Base-by-base conservation (phyloP, 352 stramenopile species). In the Pythium monospermum region DNA sequence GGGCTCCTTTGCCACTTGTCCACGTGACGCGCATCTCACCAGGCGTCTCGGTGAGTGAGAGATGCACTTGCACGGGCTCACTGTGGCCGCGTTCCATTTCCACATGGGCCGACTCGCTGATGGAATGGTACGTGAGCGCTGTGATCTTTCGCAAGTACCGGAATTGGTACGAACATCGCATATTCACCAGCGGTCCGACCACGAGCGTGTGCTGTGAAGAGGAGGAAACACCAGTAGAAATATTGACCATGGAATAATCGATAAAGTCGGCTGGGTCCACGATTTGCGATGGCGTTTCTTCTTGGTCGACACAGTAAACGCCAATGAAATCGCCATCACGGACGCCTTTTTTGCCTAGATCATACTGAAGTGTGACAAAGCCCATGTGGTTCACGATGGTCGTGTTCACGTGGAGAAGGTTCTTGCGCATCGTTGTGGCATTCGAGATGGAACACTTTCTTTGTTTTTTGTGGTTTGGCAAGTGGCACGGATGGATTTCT, bases 111-210 rank as follows among this genome's bases (percentile, higher is more conserved):
- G 64, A 72, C 21, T 62, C 55, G 27, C 41, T 46, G 16, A 73
- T 15, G 18, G 21, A 36, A 26, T 52, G 35, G 56, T 68, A 74
- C 32, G 38, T 43, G 5, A 43, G 42, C 25, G 31, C 30, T 6
- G 3, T n/a, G 1, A 68, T 10, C 13, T 53, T 23, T 16, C 58
- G 61, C 23, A 69, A 6, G 55, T 68, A 75, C 2, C 36, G 64
- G 35, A 80, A 75, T 51, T 76, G 66, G 33, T 71, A 76, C 44
- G 66, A 44, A 53, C 69, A 76, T 22, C 69, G 66, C 66, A 73
- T 72, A 53, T 80, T 80, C 37, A 76, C 52, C 28, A 80, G 61
- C 38, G 69, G 69, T 1, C 69, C 69, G 49, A 80, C 56, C 4
- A 52, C 59, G 28, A 76, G 42, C 6, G 36, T 54, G 45, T 28